Percentiles rank a stretch among this genome's conserved stretches.
phyloP scores from a whole-genome alignment of 495 filamentous ascomycete genomes.

The Neurospora cerealis region DNA sequence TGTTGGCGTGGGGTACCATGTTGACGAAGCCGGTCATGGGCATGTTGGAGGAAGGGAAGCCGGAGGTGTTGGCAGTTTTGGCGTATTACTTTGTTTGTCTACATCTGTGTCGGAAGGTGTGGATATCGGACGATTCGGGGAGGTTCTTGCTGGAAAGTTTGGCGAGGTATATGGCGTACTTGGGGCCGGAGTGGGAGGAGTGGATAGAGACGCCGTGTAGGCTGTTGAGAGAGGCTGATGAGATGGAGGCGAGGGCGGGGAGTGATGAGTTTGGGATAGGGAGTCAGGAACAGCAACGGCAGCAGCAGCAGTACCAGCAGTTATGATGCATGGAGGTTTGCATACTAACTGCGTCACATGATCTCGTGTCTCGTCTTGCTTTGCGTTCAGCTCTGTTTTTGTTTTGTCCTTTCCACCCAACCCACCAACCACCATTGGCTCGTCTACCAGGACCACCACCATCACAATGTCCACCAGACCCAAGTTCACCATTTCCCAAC shows the following conservation, averaged over 20 bases:
- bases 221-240: slow-evolving; percentile 7
- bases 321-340: not conserved
- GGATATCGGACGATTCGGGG: slow-evolving; percentile 17
- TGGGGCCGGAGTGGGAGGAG: slow-evolving; percentile 17
- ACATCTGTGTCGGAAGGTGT: slow-evolving; percentile 11
- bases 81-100: slow-evolving; percentile 23
- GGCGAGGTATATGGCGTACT: slow-evolving; percentile 4
- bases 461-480: not conserved
- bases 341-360: slow-evolving; percentile 11
- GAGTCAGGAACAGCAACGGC: not conserved
- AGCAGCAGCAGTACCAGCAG: not conserved
- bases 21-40: slow-evolving; percentile 9
- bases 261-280: not conserved
- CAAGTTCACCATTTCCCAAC: slow-evolving; percentile 6
- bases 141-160: slow-evolving; percentile 12
- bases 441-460: not conserved
- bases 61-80: slow-evolving; percentile 21
- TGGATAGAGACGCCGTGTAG: slow-evolving; percentile 19
- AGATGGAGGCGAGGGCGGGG: not conserved
- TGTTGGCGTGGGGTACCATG: slow-evolving; percentile 16
- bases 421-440: not conserved
- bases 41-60: slow-evolving; percentile 13
- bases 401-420: not conserved
- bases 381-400: not conserved
- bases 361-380: not conserved